Base-by-base conservation (phyloP, 2,329 filamentous ascomycete genomes). In the Trichoderma brevicompactum region DNA sequence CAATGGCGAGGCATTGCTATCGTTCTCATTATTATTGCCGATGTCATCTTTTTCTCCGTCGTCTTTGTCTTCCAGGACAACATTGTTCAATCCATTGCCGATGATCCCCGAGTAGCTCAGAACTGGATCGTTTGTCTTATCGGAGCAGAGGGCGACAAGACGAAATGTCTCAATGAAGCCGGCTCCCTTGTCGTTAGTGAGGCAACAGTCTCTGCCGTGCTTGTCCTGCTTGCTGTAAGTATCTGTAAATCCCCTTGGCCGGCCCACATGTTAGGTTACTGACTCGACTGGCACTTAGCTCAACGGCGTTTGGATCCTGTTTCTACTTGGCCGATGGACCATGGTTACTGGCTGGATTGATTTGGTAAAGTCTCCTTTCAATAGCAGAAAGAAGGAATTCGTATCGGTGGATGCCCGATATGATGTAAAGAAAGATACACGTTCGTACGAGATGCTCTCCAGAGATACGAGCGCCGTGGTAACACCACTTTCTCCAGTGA, bases 1-100 rank as follows among this genome's bases (percentile, higher is more conserved):
- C 95, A 99, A 77, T 99, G 95, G 95, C 87, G 94, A 71, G 94
- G 94, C 50, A 94, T 97, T 67, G 87, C 88, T 49, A 92, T 98
- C 67, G 93, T 97, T 13, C 82, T 96, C 60, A 90, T 97, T 74
- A 96, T 98, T 70, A 86, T 97, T 65, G 86, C 87, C 66, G 94
- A 98, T 75, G 92, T 98, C 68, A 88, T 97, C 72, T 97, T 97
- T 83, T 97, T 98, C 78, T 89, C 94, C 2, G 83, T 97, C 52
- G 85, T 97, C 63, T 98, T 98, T 74, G 89, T 98, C 55, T 92
- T 92, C 74, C 86, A 97, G 73, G 91, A 96, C 77, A 89, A 89
- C 71, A 85, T 90, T 23, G 84, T 91, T 12, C 79, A 86, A 60
- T 84, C 85, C 3, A 78, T 85, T 19, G 82, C 85, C 44, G 82